Base-by-base conservation (phyloP, 139 green algal genomes). In the Tetratostichococcus sp. region DNA sequence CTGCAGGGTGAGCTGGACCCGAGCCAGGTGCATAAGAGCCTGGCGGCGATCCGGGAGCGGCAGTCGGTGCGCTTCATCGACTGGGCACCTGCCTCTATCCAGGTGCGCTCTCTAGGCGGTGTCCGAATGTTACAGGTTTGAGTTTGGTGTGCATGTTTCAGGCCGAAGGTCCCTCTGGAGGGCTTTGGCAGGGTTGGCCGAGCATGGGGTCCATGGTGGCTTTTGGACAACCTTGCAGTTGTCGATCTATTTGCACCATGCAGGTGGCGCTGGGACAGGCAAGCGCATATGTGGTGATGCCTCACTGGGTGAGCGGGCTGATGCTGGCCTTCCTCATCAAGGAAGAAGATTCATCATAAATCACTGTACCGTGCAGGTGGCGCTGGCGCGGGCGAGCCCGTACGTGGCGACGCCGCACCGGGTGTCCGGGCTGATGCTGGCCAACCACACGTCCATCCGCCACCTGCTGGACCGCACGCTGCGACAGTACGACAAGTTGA, bases 381-480 rank as follows among this genome's bases (percentile, higher is more conserved):
- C 96, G 4, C 86, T 99, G 66, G 95, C 89, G 26, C 91, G 93
- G 62, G 95, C 97, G 81, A 96, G 88, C 0, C 96, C 96, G 0
- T 98, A 97, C 78, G 86, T 96, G 26, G 77, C 90, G 71, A 93
- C 89, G 2, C 75, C 86, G 0, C 91, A 98, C 83, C 79, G 94
- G 26, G 94, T 99, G 73, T 91, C 76, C 35, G 96, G 96, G 17
- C 90, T 99, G 14, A 98, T 99, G 96, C 84, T 99, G 71, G 96
- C 96, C 74, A 99, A 98, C 85, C 91, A 98, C 89, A 99, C 96
- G 32, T 93, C 86, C 80, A 97, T 99, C 80, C 86, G 95, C 62
- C 94, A 98, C 84, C 83, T 98, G 35, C 97, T 98, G 82, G 91
- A 87, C 72, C 80, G 79, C 67, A 82, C 88, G 74, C 74, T 99